Conservation (phyloP, 2,329 filamentous ascomycete species). For the Apiospora phragmitis region DNA sequence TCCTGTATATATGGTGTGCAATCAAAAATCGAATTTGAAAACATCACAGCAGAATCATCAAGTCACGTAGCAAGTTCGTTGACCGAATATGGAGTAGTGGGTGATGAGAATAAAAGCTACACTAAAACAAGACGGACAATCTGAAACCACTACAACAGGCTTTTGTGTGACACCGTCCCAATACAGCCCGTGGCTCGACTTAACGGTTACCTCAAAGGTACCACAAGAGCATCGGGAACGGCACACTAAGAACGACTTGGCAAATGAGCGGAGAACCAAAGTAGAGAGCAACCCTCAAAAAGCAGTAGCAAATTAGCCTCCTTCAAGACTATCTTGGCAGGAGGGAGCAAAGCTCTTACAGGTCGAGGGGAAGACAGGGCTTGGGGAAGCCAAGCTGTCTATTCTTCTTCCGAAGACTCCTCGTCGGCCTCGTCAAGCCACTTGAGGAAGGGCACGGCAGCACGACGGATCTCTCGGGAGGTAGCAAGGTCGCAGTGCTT, state of each 20-base stretch:
- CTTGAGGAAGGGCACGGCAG: slow-evolving; percentile 87
- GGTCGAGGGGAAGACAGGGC: neutral
- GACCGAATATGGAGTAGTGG: neutral
- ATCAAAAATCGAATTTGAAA: no score
- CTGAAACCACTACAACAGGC: neutral
- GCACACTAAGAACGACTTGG: neutral
- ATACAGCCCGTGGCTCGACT: neutral
- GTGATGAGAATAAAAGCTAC: neutral
- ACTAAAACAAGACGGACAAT: neutral
- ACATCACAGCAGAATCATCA: neutral
- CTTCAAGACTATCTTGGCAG: neutral
- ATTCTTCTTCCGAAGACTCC: slow-evolving; percentile 65
- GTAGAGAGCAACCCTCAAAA: neutral
- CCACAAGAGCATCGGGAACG: neutral
- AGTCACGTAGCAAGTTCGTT: neutral
- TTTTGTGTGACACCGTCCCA: slow-evolving; percentile 5
- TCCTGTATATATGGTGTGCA: neutral
- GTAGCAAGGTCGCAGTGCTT: slow-evolving; percentile 90
- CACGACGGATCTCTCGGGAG: slow-evolving; percentile 94
- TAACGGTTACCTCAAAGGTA: neutral
- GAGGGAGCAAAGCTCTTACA: neutral
- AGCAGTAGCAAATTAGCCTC: neutral
- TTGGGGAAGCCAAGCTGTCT: slow-evolving; percentile 16
- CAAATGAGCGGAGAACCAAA: neutral
- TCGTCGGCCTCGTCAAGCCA: slow-evolving; percentile 90